Base-by-base conservation (phyloP, 2,329 filamentous ascomycete species). In the Didymella glomerata region DNA sequence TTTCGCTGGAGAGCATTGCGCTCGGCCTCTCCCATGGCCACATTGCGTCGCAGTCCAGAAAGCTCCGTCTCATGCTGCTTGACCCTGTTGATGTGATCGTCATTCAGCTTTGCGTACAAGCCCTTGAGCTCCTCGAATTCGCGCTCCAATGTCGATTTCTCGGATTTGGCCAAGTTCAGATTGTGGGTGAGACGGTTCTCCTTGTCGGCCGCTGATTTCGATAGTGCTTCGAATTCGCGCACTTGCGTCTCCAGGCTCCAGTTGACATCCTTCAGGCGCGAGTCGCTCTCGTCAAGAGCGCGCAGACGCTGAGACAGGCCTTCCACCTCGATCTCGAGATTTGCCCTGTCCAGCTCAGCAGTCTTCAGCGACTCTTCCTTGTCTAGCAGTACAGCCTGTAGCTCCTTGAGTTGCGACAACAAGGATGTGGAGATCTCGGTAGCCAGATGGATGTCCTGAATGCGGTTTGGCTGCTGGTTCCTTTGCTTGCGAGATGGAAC, bases 381-480 rank as follows among this genome's bases (percentile, higher is more conserved):
- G 78, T 98, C 93, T 0, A 89, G 86, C 11, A 99, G 84, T 16
- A 96, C 83, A 2, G 88, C 85, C 77, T 99, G 95, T 54, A 99
- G 80, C 73, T 95, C 93, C 62, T 95, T 90, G 49, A 99, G 91
- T 79, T 98, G 95, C n/a, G 90, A 88, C 50, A 99, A 89, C 50
- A 99, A 83, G 2, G 93, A 97, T 6, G 92, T 97, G 73, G 93
- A 97, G 70, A 99, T 97, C 74, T 99, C 94, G 49, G 95, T 93
- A n/a, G 94, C 95, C 73, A 99, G 96, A 69, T 97, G 93, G 73
- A 99, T 96, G 72, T 99, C 95, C 75, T 98, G 93, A 13, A 96
- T 89, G 50, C 93, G 88, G 73, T 89, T 95, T 10, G 90, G 86
- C 2, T 92, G 91, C 74, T 97, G 94, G 68, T 98, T 98, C 55